Percentiles rank a stretch among this genome's conserved stretches.
Evolutionary conservation across 306 rosid species (phyloP).

Genomic region (Fagus crenata): DNA sequence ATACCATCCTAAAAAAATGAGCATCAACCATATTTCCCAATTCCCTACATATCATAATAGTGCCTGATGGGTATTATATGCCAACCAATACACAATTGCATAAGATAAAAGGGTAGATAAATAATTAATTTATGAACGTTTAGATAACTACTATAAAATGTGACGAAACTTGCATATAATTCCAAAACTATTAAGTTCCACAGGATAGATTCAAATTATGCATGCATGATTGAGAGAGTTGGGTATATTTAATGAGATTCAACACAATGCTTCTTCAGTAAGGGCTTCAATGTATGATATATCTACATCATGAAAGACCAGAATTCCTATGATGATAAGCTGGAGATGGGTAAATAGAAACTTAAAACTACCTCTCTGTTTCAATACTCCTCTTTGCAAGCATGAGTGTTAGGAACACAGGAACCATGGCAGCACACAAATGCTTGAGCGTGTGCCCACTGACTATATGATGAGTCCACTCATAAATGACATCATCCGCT

Average conservation of each 20-base stretch:
- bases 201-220: background rate
- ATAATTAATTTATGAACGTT: too few species aligned
- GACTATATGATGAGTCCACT: conserved; percentile 68
- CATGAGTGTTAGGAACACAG: conserved; percentile 85
- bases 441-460: conserved; percentile 98
- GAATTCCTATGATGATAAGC: background rate
- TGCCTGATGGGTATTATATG: background rate
- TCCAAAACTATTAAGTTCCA: too few species aligned
- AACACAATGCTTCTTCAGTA: background rate
- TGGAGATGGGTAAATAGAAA: background rate
- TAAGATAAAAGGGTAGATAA: background rate
- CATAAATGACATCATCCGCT: conserved; percentile 56
- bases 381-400: conserved; percentile 77
- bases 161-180: too few species aligned
- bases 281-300: background rate
- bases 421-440: conserved; percentile 74
- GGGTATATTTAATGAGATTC: background rate
- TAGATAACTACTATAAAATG: too few species aligned
- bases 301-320: background rate
- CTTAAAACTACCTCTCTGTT: conserved; percentile 54
- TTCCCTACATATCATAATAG: background rate
- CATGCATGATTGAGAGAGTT: background rate
- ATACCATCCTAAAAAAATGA: background rate
- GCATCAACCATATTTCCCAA: background rate
- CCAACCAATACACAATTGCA: background rate